Conservation (phyloP, 2,329 filamentous ascomycete species). For the Trichoderma harzianum region DNA sequence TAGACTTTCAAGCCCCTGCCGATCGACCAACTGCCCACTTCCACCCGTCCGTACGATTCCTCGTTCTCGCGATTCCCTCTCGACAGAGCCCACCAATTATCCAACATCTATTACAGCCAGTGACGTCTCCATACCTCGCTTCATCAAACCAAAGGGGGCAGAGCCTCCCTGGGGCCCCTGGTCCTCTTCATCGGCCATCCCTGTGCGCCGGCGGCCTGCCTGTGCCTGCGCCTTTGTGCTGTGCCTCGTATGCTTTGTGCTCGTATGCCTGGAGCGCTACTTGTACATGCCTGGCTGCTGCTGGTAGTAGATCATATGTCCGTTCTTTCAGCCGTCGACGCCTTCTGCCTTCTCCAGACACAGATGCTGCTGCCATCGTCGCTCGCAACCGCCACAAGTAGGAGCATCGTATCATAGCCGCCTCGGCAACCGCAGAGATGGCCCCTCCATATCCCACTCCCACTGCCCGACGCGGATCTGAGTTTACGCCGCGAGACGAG, state of each 20-base stretch:
- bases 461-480: slow-evolving; percentile 27
- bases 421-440: slow-evolving; percentile 28
- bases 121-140: slow-evolving; percentile 16
- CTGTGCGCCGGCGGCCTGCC: slow-evolving; percentile 7
- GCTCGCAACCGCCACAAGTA: slow-evolving; percentile 12
- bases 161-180: slow-evolving; percentile 15
- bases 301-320: neutral
- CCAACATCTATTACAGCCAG: neutral
- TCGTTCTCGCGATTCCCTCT: neutral
- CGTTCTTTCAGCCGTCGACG: neutral
- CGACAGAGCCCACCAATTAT: neutral
- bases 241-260: neutral
- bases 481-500: slow-evolving; percentile 25
- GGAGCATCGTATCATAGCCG: slow-evolving; percentile 17
- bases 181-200: slow-evolving; percentile 5
- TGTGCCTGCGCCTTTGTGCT: neutral
- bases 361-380: slow-evolving; percentile 13
- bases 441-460: slow-evolving; percentile 29
- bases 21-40: neutral
- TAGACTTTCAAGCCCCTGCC: neutral
- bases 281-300: neutral
- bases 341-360: slow-evolving; percentile 2
- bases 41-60: neutral
- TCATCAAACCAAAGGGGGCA: slow-evolving; percentile 16
- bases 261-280: slow-evolving; percentile 6